Evolutionary conservation across 805 yeast species (phyloP), one percentile per base, ranked within the genome.

Genomic region (Ogataea salicorniae): DNA sequence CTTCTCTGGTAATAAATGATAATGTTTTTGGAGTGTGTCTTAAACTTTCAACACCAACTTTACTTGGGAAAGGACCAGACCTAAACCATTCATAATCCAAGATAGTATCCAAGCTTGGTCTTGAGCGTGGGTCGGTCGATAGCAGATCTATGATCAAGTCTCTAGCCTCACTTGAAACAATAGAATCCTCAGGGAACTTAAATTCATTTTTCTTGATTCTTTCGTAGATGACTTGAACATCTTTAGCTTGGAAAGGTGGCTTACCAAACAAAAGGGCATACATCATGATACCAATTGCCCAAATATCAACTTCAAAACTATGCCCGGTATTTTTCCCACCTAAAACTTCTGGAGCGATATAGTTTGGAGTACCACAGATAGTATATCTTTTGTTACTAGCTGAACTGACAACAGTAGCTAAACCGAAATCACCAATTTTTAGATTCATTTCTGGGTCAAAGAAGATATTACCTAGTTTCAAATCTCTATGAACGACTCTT

Each of bases 271-370:
- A 73, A 68, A 94, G 76, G 8, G 99, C 97, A 63, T 84, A 94
- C 74, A 94, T 76, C 89, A 94, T 94, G 49, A 94, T 87, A 51
- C 99, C 99, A 55, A 90, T 81, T 9, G 99, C 95, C 99, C 99
- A 94, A 50, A 90, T 80, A 66, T 94, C 99, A 38, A 90, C 97
- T 66, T 90, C 97, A 62, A 81, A 91, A 44, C 95, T 83, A 66
- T 94, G 99, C 8, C 98, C 99, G 13, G 81, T 76, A 46, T 74
- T 79, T 59, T 89, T 89, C 29, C 96, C 95, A 37, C 90, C 87
- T 54, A 94, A 75, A 20, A 94, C 96, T 71, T 94, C 99, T 7
- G 99, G 99, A 1, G 99, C 97, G 63, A 94, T 94, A 66, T 94
- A 94, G 69, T 94, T 94, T 50, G 99, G 99, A 22, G 99, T 94